These are phyloP conservation scores for Actinidia polygama DNA, from an alignment of 179 eudicot genomes.

Conservation along the genomic window DNA sequence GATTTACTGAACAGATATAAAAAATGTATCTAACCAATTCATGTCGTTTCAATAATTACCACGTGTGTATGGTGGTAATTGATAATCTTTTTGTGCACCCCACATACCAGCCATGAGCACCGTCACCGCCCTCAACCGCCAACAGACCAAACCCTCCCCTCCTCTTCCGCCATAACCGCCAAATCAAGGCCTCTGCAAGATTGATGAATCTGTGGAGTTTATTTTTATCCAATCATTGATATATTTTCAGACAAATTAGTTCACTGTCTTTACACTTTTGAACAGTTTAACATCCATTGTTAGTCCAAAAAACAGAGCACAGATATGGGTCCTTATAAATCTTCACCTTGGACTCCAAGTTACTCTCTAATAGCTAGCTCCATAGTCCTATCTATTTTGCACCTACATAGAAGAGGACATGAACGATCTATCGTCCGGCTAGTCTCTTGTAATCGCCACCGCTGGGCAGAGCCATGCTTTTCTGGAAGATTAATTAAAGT, in stretches of 20 bases:
- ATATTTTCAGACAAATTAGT: slow-evolving; percentile 68
- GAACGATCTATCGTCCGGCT: slow-evolving; percentile 35
- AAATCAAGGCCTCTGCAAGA: too few relatives aligned
- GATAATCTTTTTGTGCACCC: too few relatives aligned
- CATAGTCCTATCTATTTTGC: slow-evolving; percentile 88
- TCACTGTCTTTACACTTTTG: slow-evolving; percentile 80
- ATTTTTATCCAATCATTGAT: slow-evolving; percentile 95
- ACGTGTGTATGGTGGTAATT: too few relatives aligned
- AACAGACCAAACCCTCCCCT: too few relatives aligned
- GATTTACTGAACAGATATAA: too few relatives aligned
- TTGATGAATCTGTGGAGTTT: slow-evolving; percentile 65
- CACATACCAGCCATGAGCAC: too few relatives aligned
- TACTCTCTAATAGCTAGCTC: slow-evolving; percentile 86
- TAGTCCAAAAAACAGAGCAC: slow-evolving; percentile 87
- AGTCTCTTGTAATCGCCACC: slow-evolving; percentile 27
- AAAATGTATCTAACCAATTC: too few relatives aligned
- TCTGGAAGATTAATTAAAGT: slow-evolving; percentile 88
- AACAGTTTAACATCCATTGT: slow-evolving; percentile 83
- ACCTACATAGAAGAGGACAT: slow-evolving; percentile 57
- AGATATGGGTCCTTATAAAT: slow-evolving; percentile 68
- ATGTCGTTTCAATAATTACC: too few relatives aligned
- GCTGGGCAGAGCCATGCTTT: slow-evolving; percentile 32
- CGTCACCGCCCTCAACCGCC: too few relatives aligned
- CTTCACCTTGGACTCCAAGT: slow-evolving; percentile 82
- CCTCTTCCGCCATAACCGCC: too few relatives aligned